phyloP scores from a whole-genome alignment of 2,329 filamentous ascomycete genomes.

The Colletotrichum sublineola region DNA sequence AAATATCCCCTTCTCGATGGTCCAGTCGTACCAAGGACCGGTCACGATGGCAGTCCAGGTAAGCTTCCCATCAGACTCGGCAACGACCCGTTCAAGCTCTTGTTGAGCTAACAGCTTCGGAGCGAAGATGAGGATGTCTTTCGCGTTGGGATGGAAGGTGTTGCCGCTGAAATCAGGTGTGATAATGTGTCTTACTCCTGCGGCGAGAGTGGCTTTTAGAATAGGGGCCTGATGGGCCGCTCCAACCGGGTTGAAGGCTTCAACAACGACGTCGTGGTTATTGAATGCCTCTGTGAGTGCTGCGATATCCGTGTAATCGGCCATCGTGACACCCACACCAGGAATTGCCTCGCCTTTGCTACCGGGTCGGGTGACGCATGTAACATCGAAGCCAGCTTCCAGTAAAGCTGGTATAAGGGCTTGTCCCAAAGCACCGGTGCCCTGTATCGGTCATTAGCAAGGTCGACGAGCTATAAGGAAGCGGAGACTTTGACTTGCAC shows the following conservation, averaged over 20 bases:
- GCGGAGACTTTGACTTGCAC: background rate
- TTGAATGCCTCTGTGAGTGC: slow-evolving; percentile 47
- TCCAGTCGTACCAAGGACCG: slow-evolving; percentile 45
- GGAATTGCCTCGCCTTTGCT: slow-evolving; percentile 43
- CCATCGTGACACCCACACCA: slow-evolving; percentile 52
- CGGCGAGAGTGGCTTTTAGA: slow-evolving; percentile 41
- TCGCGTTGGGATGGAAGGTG: slow-evolving; percentile 40
- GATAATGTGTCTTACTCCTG: slow-evolving; percentile 42
- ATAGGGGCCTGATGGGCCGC: slow-evolving; percentile 43
- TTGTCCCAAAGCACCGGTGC: slow-evolving; percentile 17
- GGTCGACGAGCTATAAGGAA: too few relatives aligned
- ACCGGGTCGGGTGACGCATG: background rate
- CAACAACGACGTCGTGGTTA: slow-evolving; percentile 52
- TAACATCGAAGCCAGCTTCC: slow-evolving; percentile 4
- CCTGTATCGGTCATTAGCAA: background rate
- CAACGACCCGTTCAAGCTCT: slow-evolving; percentile 44
- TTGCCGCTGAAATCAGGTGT: slow-evolving; percentile 46
- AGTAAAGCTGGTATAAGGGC: slow-evolving; percentile 20
- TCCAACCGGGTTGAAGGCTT: slow-evolving; percentile 46
- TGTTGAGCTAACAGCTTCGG: slow-evolving; percentile 43
- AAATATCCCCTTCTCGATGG: slow-evolving; percentile 42
- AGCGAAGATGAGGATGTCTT: slow-evolving; percentile 39
- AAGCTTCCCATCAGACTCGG: slow-evolving; percentile 17
- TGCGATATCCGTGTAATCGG: slow-evolving; percentile 61
- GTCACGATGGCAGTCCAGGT: slow-evolving; percentile 45